Evolutionary conservation across 2,329 filamentous ascomycete genomes (phyloP), one percentile per base, ranked within the genome.

Genomic region (Cladosporium sp.): DNA sequence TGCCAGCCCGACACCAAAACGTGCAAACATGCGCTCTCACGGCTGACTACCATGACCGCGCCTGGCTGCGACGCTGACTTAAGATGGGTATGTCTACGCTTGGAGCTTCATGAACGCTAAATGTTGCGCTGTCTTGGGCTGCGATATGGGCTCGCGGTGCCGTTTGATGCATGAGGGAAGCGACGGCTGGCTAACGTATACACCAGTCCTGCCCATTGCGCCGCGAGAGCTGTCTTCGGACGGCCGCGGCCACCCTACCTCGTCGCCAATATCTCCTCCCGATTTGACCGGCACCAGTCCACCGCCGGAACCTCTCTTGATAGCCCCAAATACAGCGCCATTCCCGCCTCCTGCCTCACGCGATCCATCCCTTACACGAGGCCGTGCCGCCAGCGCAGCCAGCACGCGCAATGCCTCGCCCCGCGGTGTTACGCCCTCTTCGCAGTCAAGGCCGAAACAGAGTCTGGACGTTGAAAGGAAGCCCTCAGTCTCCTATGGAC

Each of bases 401-500:
- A 73, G 70, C 42, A 62, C 68, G 34, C 75, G 72, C 60, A 74
- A 74, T 67, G 69, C 72, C 11, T 77, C 77, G 30, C 73, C 77
- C 55, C 74, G 77, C 60, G 75, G 73, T 47, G 73, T 75, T 66
- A 78, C 76, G 43, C 76, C 76, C 36, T 75, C 67, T 65, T 68
- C 66, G 69, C 75, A 66, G 71, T 69, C 67, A 65, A 74, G 63
- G 68, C 72, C 71, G 49, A 69, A 74, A 66, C 67, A 69, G 57
- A 72, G 70, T 56, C 37, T 69, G 6, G 72, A 74, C 19, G 63
- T 71, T 22, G 80, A 83, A 63, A 75, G 81, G 63, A 81, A 80
- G 63, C 72, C 78, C 9, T 82, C 80, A 22, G 72, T 75, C 60
- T 82, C 81, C 15, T 88, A 97, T 80, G 90, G 90, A 60, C 92